phyloP scores from a whole-genome alignment of 768 basidiomycete genomes.

The Hydnum rufescens region DNA sequence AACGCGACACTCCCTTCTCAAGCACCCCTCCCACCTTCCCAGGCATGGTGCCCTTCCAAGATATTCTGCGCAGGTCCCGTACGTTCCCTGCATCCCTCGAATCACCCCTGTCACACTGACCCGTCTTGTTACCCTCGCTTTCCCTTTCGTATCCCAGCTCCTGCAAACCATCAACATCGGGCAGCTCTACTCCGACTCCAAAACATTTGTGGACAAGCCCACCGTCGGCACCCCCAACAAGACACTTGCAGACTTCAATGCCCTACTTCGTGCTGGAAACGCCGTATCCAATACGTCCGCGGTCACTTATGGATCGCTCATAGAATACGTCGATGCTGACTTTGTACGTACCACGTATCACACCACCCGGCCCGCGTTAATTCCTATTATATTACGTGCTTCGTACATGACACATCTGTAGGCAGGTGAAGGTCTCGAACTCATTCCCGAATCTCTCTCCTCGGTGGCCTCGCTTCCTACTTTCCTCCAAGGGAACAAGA shows the following conservation, averaged over 20 bases:
- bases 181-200: slow-evolving; percentile 51
- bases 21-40: slow-evolving; percentile 39
- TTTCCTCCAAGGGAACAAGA: slow-evolving; percentile 52
- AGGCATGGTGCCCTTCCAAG: slow-evolving; percentile 55
- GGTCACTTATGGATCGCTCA: slow-evolving; percentile 43
- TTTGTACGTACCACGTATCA: slow-evolving; percentile 25
- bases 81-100: slow-evolving; percentile 15
- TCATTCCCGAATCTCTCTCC: slow-evolving; percentile 36
- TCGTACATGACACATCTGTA: slow-evolving; percentile 11
- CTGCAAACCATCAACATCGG: slow-evolving; percentile 78
- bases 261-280: slow-evolving; percentile 21
- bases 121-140: neutral
- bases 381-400: neutral
- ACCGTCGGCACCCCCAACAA: slow-evolving; percentile 43
- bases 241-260: slow-evolving; percentile 47
- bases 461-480: slow-evolving; percentile 16
- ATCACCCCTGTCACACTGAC: neutral
- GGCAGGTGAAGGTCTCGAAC: slow-evolving; percentile 73
- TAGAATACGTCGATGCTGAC: slow-evolving; percentile 49
- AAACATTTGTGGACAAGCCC: slow-evolving; percentile 82
- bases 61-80: slow-evolving; percentile 72
- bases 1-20: slow-evolving; percentile 34
- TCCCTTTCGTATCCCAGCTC: slow-evolving; percentile 26
- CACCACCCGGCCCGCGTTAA: neutral
- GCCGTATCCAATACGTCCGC: slow-evolving; percentile 12